Percentiles rank a stretch among this genome's conserved stretches.
These are phyloP conservation scores for Sphagnum tenellum DNA, from an alignment of 225 moss, liverwort and hornwort species.

Conservation along the genomic window DNA sequence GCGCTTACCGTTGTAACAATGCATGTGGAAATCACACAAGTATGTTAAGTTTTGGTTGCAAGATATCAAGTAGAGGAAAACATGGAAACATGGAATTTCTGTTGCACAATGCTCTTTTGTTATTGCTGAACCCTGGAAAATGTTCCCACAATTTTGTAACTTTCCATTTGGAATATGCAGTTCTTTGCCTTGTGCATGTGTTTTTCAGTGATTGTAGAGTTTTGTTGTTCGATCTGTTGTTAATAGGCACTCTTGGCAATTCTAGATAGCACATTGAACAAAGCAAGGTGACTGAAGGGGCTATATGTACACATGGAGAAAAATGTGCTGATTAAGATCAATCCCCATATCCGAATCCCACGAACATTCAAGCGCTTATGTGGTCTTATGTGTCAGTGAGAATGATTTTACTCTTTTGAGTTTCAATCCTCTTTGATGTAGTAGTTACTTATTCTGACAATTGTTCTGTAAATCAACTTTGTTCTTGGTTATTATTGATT, in stretches of 20 bases:
- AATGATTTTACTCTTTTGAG: background rate
- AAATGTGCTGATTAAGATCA: conserved; percentile 91
- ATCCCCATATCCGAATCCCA: conserved; percentile 93
- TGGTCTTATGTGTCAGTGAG: conserved; percentile 80
- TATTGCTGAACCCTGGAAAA: too few relatives aligned
- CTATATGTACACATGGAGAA: conserved; percentile 87
- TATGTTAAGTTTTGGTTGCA: too few relatives aligned
- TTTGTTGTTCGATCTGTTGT: too few relatives aligned
- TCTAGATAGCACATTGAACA: conserved; percentile 86
- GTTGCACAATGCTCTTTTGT: too few relatives aligned
- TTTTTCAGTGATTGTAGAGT: too few relatives aligned
- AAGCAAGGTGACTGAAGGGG: conserved; percentile 87
- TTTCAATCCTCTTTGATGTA: background rate
- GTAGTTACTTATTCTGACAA: background rate
- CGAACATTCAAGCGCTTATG: conserved; percentile 98
- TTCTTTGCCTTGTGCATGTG: too few relatives aligned
- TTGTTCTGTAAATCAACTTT: background rate
- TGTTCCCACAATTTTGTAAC: too few relatives aligned
- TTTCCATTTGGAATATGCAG: too few relatives aligned
- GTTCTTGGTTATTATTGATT: background rate
- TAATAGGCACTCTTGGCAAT: conserved; percentile 84
- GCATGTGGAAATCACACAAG: too few relatives aligned
- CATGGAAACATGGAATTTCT: too few relatives aligned
- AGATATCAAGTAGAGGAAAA: too few relatives aligned
- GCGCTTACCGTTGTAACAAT: too few relatives aligned